Base-by-base conservation (phyloP, 371 early-diverging fungal genomes). In the Mortierella sp. region DNA sequence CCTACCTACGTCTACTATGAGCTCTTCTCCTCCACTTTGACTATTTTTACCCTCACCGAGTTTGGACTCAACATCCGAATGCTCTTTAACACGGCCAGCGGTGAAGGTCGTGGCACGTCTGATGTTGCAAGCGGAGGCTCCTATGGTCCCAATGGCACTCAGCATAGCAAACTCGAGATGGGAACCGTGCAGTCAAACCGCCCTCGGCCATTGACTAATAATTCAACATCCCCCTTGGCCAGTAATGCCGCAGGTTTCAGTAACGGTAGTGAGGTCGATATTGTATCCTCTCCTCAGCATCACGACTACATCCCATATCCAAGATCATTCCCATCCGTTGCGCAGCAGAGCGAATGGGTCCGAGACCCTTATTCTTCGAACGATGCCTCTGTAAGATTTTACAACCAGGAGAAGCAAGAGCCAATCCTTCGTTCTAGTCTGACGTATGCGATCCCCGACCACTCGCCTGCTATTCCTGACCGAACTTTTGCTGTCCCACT, bases 1-100 rank as follows among this genome's bases (percentile, higher is more conserved):
- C 83, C 83, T 4, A 72, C 83, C 49, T 76, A 81, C 40, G 83
- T 81, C 64, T 81, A 81, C 61, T 66, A 66, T 2, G 83, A 81
- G 37, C 76, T 81, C 40, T 81, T 81, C 70, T 81, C 83, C 18
- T 81, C 83, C 39, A 81, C 83, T 0, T 43, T 81, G 67, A 76
- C 83, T 5, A 81, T 81, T 64, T 81, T 81, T 26, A 76, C 68
- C 16, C 54, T 81, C 58, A 75, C 83, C 24, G 83, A 81, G 58
- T 81, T 81, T 68, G 83, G 83, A 5, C 73, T 81, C 55, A 81
- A 76, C 61, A 81, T 81, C 55, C 76, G 83, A 0, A 81, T 69
- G 64, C 67, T 81, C 22, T 81, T 81, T 54, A 70, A 64, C 28
- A 60, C 75, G 4, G 74, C 70, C 47, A 40, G 37, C 18, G 70